Percentiles rank a stretch among this genome's conserved stretches.
Conservation (phyloP, 306 rosid species). For the Cicer chorassanicum region DNA sequence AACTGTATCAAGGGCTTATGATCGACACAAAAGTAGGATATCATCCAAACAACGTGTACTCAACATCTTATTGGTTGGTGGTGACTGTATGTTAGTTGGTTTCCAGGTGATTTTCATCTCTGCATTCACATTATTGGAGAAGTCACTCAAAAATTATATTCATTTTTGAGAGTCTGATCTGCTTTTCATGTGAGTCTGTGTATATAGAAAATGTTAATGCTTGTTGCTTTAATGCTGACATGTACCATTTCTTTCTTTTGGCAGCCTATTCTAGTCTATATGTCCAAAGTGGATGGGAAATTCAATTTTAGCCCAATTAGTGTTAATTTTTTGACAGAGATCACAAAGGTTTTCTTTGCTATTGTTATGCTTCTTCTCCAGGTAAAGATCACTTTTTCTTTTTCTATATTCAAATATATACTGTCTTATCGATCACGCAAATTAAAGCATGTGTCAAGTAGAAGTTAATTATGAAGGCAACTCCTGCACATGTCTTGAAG, state of each 20-base stretch:
- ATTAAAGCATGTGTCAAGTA: slow-evolving; percentile 28
- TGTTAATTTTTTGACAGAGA: slow-evolving; percentile 95
- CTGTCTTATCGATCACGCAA: slow-evolving; percentile 21
- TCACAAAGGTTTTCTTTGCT: slow-evolving; percentile 89
- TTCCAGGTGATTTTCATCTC: slow-evolving; percentile 70
- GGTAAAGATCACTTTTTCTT: slow-evolving; percentile 55
- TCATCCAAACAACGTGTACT: slow-evolving; percentile 85
- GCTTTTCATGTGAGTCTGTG: slow-evolving; percentile 6
- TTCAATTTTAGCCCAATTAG: slow-evolving; percentile 97
- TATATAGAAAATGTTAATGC: not conserved
- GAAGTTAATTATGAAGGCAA: slow-evolving; percentile 16
- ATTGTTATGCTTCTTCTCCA: slow-evolving; percentile 85
- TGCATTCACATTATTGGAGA: slow-evolving; percentile 19
- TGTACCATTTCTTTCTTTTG: slow-evolving; percentile 38
- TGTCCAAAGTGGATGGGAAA: slow-evolving; percentile 99
- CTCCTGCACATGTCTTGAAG: slow-evolving; percentile 6
- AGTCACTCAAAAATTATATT: not conserved
- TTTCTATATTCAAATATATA: slow-evolving; percentile 35
- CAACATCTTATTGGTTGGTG: slow-evolving; percentile 86
- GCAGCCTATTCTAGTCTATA: slow-evolving; percentile 97
- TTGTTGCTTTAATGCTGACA: slow-evolving; percentile 39
- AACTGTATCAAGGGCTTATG: slow-evolving; percentile 85
- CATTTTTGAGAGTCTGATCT: not conserved
- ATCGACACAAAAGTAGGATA: slow-evolving; percentile 74
- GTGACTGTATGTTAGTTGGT: slow-evolving; percentile 95